Percentiles rank a stretch among this genome's conserved stretches.
Conservation (phyloP, 2,329 filamentous ascomycete species). For the Paraphaeosphaeria sporulosa region DNA sequence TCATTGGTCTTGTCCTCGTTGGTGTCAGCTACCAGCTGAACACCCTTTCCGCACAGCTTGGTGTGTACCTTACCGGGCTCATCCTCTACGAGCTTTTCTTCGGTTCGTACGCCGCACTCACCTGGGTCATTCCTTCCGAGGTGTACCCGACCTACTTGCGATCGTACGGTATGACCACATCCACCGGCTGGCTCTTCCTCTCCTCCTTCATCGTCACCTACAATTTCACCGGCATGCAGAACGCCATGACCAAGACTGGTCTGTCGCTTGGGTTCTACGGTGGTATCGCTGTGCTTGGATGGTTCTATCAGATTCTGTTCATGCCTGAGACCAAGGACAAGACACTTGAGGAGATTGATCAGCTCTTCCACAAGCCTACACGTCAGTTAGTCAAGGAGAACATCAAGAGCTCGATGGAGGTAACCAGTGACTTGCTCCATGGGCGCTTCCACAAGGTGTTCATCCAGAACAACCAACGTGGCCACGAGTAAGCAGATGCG, state of each 20-base stretch:
- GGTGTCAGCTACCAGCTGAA: constrained; percentile 69
- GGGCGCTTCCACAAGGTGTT: constrained; percentile 60
- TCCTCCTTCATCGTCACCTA: constrained; percentile 77
- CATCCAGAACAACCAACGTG: constrained; percentile 40
- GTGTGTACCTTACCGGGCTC: constrained; percentile 71
- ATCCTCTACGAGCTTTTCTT: constrained; percentile 54
- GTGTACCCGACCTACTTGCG: constrained; percentile 77
- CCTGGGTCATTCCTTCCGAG: constrained; percentile 63
- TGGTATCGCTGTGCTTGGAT: constrained; percentile 73
- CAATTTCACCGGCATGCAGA: constrained; percentile 76
- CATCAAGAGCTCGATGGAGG: constrained; percentile 52
- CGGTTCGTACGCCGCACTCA: constrained; percentile 46
- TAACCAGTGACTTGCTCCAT: constrained; percentile 54
- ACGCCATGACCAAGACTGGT: constrained; percentile 71
- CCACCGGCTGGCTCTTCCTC: constrained; percentile 72
- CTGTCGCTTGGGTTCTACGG: constrained; percentile 76
- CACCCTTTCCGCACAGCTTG: constrained; percentile 56
- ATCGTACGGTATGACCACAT: constrained; percentile 76
- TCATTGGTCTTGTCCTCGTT: constrained; percentile 72
- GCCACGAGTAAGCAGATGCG: not conserved
- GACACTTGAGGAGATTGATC: constrained; percentile 75
- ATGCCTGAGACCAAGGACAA: constrained; percentile 78
- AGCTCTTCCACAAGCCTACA: constrained; percentile 70
- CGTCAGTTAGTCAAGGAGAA: constrained; percentile 63
- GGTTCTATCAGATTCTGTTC: constrained; percentile 76